These are phyloP conservation scores for Leccinum ochraceum DNA, from an alignment of 768 basidiomycete genomes.

Conservation along the genomic window DNA sequence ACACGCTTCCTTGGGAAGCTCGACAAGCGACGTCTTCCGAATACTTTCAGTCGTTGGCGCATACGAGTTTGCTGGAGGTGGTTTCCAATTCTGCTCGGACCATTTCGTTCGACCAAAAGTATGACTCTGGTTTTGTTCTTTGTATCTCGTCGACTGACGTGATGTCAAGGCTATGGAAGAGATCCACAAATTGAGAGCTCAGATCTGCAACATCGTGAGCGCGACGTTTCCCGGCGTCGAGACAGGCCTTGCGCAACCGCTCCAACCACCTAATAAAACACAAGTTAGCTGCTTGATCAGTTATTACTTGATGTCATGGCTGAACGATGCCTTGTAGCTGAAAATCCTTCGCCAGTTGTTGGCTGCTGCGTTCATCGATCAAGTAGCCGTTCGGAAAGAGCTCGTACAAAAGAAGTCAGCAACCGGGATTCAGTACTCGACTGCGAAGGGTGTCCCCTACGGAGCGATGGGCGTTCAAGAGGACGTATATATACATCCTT, in stretches of 20 bases:
- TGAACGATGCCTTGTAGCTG: slow-evolving; percentile 50
- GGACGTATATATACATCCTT: slow-evolving; percentile 92
- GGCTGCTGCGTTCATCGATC: slow-evolving; percentile 90
- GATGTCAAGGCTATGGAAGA: slow-evolving; percentile 90
- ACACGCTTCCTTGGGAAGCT: slow-evolving; percentile 79
- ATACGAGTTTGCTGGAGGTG: slow-evolving; percentile 88
- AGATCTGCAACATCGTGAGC: slow-evolving; percentile 83
- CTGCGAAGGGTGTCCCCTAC: slow-evolving; percentile 81
- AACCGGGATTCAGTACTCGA: slow-evolving; percentile 68
- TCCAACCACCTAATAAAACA: slow-evolving; percentile 73
- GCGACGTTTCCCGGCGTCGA: slow-evolving; percentile 71
- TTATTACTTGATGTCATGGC: neutral
- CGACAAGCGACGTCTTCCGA: slow-evolving; percentile 83
- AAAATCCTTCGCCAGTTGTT: slow-evolving; percentile 89
- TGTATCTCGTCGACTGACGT: slow-evolving; percentile 3
- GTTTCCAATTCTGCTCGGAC: slow-evolving; percentile 75
- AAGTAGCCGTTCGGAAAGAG: slow-evolving; percentile 91
- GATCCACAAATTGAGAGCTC: slow-evolving; percentile 91
- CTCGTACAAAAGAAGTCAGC: slow-evolving; percentile 58
- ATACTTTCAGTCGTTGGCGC: slow-evolving; percentile 94
- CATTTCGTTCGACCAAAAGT: slow-evolving; percentile 94
- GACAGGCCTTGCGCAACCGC: slow-evolving; percentile 58
- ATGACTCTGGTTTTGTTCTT: slow-evolving; percentile 11
- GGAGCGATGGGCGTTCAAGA: slow-evolving; percentile 75
- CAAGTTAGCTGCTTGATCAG: slow-evolving; percentile 52